A percentile compares a stretch with the other conserved stretches of the same genome.
phyloP scores from a whole-genome alignment of 805 yeast species.

The Starmerella khaoyaiensis region DNA sequence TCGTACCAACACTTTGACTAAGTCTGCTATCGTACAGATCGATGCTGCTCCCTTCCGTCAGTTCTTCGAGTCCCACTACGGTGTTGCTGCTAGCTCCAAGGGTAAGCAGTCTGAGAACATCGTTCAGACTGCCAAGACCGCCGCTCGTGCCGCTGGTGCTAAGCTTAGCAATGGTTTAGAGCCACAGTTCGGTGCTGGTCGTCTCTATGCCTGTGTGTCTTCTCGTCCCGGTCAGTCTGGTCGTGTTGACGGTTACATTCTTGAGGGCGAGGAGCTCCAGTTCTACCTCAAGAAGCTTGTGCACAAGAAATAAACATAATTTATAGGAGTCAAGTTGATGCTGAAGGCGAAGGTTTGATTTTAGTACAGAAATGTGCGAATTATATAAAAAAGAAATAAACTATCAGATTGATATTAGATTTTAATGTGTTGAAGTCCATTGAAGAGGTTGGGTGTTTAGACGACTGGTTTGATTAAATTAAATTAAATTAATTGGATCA shows the following conservation, averaged over 20 bases:
- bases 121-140: slow-evolving; percentile 55
- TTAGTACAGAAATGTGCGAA: not conserved
- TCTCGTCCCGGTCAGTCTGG: slow-evolving; percentile 99
- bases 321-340: slow-evolving; percentile 11
- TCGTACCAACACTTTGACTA: slow-evolving; percentile 98
- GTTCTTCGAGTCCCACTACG: slow-evolving; percentile 98
- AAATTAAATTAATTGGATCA: no score
- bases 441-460: no score
- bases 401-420: not conserved
- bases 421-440: no score
- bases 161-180: slow-evolving; percentile 83
- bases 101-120: slow-evolving; percentile 68
- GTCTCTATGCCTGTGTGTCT: slow-evolving; percentile 95
- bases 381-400: not conserved
- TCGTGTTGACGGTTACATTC: slow-evolving; percentile 99
- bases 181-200: slow-evolving; percentile 97
- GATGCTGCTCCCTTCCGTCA: slow-evolving; percentile 99
- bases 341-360: not conserved
- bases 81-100: slow-evolving; percentile 43
- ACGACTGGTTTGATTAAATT: no score
- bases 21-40: slow-evolving; percentile 96
- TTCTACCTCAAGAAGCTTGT: slow-evolving; percentile 99
- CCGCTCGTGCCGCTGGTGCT: slow-evolving; percentile 68
- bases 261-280: slow-evolving; percentile 99
- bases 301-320: slow-evolving; percentile 63